Evolutionary conservation across 1,284 basidiomycete genomes (phyloP).

Genomic region (Naganishia sp.): DNA sequence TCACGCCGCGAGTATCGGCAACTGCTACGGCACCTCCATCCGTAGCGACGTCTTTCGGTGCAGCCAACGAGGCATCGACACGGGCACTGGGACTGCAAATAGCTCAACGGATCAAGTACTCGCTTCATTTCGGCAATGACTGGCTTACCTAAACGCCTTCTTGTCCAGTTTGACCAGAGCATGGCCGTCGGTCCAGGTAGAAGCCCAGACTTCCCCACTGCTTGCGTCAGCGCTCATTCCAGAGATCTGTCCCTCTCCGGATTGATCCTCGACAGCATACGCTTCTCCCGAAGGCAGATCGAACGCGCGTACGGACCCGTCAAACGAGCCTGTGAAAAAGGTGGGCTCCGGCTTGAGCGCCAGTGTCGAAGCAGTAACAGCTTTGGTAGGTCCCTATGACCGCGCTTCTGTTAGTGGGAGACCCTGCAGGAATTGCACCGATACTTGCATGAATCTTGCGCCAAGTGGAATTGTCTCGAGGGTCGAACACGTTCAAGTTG

Average conservation of each 20-base stretch:
- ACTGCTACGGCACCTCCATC: conserved; percentile 62
- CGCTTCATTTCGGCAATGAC: conserved; percentile 32
- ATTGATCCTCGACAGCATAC: conserved; percentile 62
- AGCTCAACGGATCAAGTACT: conserved; percentile 40
- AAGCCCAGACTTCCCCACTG: conserved; percentile 11
- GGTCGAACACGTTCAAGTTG: conserved; percentile 80
- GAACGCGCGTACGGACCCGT: conserved; percentile 75
- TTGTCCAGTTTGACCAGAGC: conserved; percentile 5
- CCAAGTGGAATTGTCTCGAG: conserved; percentile 63
- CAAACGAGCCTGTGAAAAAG: conserved; percentile 79
- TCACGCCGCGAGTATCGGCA: conserved; percentile 66
- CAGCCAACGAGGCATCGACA: conserved; percentile 63
- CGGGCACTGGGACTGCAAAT: conserved; percentile 3
- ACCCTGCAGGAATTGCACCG: background rate
- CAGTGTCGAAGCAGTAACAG: conserved; percentile 68
- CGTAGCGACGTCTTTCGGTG: conserved; percentile 68
- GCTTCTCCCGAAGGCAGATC: conserved; percentile 55
- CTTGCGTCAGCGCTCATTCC: conserved; percentile 59
- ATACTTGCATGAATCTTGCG: conserved; percentile 64
- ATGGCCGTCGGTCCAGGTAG: conserved; percentile 24
- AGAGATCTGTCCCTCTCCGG: conserved; percentile 72
- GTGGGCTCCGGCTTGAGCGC: conserved; percentile 55
- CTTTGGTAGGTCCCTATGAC: conserved; percentile 71
- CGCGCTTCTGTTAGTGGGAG: background rate
- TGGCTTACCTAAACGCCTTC: conserved; percentile 8